phyloP scores from a whole-genome alignment of 169 alveolate species.

The Hepatocystis sp. region DNA sequence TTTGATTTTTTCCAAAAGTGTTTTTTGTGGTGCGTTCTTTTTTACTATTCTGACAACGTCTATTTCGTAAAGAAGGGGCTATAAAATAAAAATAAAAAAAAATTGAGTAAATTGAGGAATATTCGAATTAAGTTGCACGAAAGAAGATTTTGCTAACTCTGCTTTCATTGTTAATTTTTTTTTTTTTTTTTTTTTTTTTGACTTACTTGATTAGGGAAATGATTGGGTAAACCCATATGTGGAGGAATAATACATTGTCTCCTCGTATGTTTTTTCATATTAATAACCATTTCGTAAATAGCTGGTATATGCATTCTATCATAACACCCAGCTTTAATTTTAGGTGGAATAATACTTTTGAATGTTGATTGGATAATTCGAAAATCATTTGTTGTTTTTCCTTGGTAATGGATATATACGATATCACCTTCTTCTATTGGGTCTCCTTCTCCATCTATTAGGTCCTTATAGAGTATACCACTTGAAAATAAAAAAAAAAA shows the following conservation, averaged over 20 bases:
- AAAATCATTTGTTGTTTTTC: conserved; percentile 74
- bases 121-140: neutral
- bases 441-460: conserved; percentile 59
- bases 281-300: conserved; percentile 70
- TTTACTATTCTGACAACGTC: conserved; percentile 52
- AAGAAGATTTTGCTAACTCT: neutral
- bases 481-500: conserved; percentile 7
- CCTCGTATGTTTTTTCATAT: conserved; percentile 68
- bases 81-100: conserved; percentile 6
- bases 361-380: conserved; percentile 69
- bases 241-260: conserved; percentile 71
- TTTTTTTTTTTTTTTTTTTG: conserved; percentile 13
- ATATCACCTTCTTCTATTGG: conserved; percentile 72
- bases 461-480: conserved; percentile 61
- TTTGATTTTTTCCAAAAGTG: conserved; percentile 20
- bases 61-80: conserved; percentile 73
- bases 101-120: neutral
- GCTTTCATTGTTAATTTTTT: neutral
- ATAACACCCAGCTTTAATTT: conserved; percentile 57
- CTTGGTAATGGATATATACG: conserved; percentile 74
- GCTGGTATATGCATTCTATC: conserved; percentile 65
- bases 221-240: conserved; percentile 48
- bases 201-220: conserved; percentile 63
- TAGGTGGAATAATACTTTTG: conserved; percentile 52
- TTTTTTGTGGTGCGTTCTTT: conserved; percentile 12